Evolutionary conservation across 2,329 filamentous ascomycete species (phyloP), one percentile per base, ranked within the genome.

Genomic region (Didymella keratinophila): DNA sequence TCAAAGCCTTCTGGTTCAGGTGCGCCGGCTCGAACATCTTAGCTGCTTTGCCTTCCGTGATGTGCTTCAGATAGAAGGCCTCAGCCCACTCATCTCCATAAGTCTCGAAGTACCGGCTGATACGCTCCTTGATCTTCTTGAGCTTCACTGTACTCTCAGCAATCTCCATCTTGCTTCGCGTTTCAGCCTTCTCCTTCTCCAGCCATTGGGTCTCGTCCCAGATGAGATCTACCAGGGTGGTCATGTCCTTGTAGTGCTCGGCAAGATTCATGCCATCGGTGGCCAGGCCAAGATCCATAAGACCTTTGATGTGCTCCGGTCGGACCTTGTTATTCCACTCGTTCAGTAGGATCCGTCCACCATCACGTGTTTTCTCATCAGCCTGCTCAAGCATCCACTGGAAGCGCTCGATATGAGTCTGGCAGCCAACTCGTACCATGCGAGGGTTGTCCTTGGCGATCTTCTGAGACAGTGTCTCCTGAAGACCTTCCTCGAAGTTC

Each of bases 1-100:
- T 96, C 54, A 96, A 85, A 69, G 87, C 89, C 49, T 85, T 79
- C 64, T 87, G 87, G 69, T 93, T 90, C 55, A 87, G 79, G 25
- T 88, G 82, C 58, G 91, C 91, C 72, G 83, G 68, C 67, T 88
- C 84, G 52, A 99, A 83, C 27, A 97, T 64, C 46, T 68, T 66
- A 6, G 59, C 70, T 2, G 72, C 67, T 37, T 71, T 66, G 42
- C 69, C 65, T 67, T 86, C 84, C 32, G 85, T 82, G 52, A 97
- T 88, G 53, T 94, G 83, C 62, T 89, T 88, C 56, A 91, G 86
- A 75, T 96, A 98, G 61, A 92, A 90, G 0, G 92, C 90, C 66
- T 88, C 88, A 3, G 89, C 88, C 75, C 90, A 93, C 1, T 81
- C 79, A 62, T 87, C 81, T 16, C 87, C 86, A 65, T 90, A 91